Evolutionary conservation across 768 basidiomycete genomes (phyloP), one percentile per base, ranked within the genome.

Genomic region (Trametopsis cervina): DNA sequence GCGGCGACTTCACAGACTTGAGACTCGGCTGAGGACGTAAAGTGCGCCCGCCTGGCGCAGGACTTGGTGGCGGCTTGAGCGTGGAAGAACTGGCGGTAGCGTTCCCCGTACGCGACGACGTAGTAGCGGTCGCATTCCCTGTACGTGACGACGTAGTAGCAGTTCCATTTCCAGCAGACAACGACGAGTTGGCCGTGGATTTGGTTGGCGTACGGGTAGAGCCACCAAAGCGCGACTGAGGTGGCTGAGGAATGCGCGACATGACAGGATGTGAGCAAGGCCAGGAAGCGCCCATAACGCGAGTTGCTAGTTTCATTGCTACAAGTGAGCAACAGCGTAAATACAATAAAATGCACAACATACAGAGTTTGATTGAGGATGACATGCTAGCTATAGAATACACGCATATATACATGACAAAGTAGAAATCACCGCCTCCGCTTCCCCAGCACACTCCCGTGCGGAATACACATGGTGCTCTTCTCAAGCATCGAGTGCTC

Each of bases 401-500:
- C n/a, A n/a, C n/a, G n/a, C n/a, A n/a, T n/a, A n/a, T n/a, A n/a
- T n/a, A n/a, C n/a, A n/a, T n/a, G n/a, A 33, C 29, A 33, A 33
- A 33, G 9, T 15, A 33, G 9, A 40, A 20, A 13, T 40, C 39
- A 47, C 1, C 46, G 46, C 13, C 54, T 52, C 17, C 59, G 43
- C 38, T 61, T 61, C n/a, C 58, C 62, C 12, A 60, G 50, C 26
- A 60, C 44, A 36, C 49, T 46, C 27, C 45, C 47, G 29, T 7
- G 29, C 15, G 47, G n/a, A 15, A 58, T 63, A 57, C 81, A 88
- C 22, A 91, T 67, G 44, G 77, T 62, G 3, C 82, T 74, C 35
- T 71, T 69, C 64, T 92, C 91, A 23, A 94, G 64, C 21, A 65
- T 67, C 27, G 56, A 54, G 55, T 89, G 88, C 63, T 93, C 91